These are phyloP conservation scores for Lentinula sp. DNA, from an alignment of 768 basidiomycete genomes.

Conservation along the genomic window DNA sequence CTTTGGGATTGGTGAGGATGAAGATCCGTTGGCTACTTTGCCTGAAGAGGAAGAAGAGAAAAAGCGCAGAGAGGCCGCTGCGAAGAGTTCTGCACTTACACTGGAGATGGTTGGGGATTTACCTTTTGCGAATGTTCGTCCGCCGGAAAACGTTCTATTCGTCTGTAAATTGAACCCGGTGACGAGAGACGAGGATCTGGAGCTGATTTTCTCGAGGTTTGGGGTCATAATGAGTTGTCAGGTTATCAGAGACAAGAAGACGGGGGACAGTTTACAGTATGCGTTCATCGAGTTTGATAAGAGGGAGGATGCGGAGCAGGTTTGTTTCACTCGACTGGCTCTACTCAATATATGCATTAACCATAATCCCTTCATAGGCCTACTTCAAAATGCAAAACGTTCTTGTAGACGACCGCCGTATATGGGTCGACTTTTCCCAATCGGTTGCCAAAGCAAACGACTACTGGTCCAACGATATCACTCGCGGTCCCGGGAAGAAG, in stretches of 20 bases:
- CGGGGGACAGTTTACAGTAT: slow-evolving; percentile 95
- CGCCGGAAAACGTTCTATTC: slow-evolving; percentile 97
- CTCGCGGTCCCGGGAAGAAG: slow-evolving; percentile 35
- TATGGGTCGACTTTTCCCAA: slow-evolving; percentile 99
- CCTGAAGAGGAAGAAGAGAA: slow-evolving; percentile 85
- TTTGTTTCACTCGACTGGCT: slow-evolving; percentile 23
- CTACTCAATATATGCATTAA: not conserved
- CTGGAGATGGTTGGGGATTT: slow-evolving; percentile 99
- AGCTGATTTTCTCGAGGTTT: slow-evolving; percentile 95
- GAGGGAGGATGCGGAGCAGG: slow-evolving; percentile 90
- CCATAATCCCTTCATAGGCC: slow-evolving; percentile 43
- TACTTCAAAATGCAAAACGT: slow-evolving; percentile 99
- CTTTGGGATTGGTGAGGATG: slow-evolving; percentile 77
- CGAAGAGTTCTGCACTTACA: slow-evolving; percentile 88
- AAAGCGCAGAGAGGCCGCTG: slow-evolving; percentile 79
- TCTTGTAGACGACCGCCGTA: slow-evolving; percentile 91
- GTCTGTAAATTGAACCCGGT: slow-evolving; percentile 98
- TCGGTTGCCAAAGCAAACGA: slow-evolving; percentile 87
- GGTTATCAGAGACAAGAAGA: slow-evolving; percentile 92
- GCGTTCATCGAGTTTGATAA: slow-evolving; percentile 99
- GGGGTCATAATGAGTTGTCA: slow-evolving; percentile 97
- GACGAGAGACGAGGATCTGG: slow-evolving; percentile 92
- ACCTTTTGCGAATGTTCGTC: slow-evolving; percentile 95
- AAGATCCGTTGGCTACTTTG: slow-evolving; percentile 71
- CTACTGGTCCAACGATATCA: slow-evolving; percentile 76